Evolutionary conservation across 106 monocot genomes (phyloP), one percentile per base, ranked within the genome.

Genomic region (Platanthera zijinensis): DNA sequence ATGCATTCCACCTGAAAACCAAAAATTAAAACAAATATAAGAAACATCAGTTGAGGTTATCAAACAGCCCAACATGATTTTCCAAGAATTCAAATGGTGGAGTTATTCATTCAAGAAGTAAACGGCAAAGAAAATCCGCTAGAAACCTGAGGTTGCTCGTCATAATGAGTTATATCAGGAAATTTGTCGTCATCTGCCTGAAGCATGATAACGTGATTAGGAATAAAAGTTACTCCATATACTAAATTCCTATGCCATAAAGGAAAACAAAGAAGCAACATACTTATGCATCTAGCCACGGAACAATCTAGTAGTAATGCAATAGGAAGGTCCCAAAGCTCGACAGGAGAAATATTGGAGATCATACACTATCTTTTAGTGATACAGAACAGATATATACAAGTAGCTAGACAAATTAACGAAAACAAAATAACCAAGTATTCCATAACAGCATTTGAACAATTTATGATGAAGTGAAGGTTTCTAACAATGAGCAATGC

Each of bases 81-180:
- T n/a, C n/a, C n/a, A n/a, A n/a, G n/a, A n/a, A n/a, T n/a, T n/a
- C n/a, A n/a, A n/a, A n/a, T n/a, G n/a, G n/a, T n/a, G n/a, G n/a
- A n/a, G n/a, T 2, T 14, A 7, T 67, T 48, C 47, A 70, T 48
- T 48, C 13, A 73, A 46, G 73, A 52, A 72, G 66, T 8, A 21
- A 54, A 14, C 30, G 32, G 50, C 13, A 45, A 15, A 53, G 11
- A n/a, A 80, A 73, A 49, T n/a, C 39, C 21, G 51, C 51, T n/a
- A 62, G 69, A 64, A 70, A 71, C 95, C 95, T 92, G 87, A 51
- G 80, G 82, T 68, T 82, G 70, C 72, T 92, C 95, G 79, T 87
- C 89, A 74, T 89, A 95, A 69, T 89, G 75, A 52, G 95, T 87
- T 73, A 81, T 83, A 56, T 92, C 92, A 56, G 90, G 87, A 72